Conservation (phyloP, 108 stramenopile genomes). For the Skeletonema menzelii region DNA sequence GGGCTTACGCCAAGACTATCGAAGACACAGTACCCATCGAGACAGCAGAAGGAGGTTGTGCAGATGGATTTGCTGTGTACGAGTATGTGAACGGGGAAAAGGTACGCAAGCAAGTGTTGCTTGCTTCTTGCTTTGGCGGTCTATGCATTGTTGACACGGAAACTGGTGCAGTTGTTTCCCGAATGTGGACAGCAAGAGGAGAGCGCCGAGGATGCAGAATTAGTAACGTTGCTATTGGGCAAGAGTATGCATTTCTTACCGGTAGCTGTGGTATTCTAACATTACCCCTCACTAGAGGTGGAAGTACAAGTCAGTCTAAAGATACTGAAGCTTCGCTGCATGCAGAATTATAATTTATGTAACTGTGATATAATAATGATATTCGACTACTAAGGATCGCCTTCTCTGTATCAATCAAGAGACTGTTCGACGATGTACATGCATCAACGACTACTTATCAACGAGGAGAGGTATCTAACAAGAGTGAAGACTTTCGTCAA, state of each 20-base stretch:
- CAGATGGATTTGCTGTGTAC: background rate
- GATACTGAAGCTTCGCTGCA: background rate
- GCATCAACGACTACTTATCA: too few species aligned
- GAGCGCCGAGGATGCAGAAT: background rate
- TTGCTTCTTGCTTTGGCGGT: background rate
- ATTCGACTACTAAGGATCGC: too few species aligned
- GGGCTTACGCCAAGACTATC: background rate
- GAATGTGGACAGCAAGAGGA: background rate
- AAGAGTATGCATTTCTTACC: background rate
- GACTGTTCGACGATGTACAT: too few species aligned
- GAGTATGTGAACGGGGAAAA: background rate
- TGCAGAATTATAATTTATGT: too few species aligned
- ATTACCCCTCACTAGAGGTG: background rate
- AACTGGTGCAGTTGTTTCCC: background rate
- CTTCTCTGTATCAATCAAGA: too few species aligned
- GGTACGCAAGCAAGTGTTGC: background rate
- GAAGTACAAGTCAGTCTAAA: background rate
- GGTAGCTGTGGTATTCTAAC: slow-evolving; percentile 4
- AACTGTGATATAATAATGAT: too few species aligned
- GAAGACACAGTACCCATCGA: background rate
- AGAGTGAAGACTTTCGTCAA: too few species aligned
- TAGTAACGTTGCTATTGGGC: slow-evolving; percentile 1
- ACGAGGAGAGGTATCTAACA: too few species aligned
- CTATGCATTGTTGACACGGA: background rate
- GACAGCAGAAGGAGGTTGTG: background rate